Evolutionary conservation across 2,329 filamentous ascomycete genomes (phyloP), one percentile per base, ranked within the genome.

Genomic region (Geosmithia flava): DNA sequence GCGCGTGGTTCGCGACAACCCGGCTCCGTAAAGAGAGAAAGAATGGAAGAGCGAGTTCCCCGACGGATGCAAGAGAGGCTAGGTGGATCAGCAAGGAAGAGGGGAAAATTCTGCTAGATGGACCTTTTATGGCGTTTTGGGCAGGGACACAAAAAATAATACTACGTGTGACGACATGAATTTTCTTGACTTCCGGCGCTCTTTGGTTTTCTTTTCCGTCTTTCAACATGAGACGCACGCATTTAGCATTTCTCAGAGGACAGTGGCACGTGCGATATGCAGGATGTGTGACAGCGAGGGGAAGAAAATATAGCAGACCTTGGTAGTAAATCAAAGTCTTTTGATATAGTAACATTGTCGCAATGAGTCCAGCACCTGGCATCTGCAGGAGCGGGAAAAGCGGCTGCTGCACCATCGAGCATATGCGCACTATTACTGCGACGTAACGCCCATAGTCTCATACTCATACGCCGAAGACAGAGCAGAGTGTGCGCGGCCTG

Each of bases 1-100:
- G 61, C 81, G 86, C 51, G 83, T 95, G 19, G 93, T 98, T 49
- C 84, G 80, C 58, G 89, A 96, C 55, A 95, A 97, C 64, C 87
- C 86, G 15, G 83, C 86, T 45, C 83, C 84, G 47, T 88, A 58
- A 68, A 29, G 17, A 11, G 23, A 15, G 27, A 43, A 30, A 4
- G 16, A n/a, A n/a, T n/a, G n/a, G n/a, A n/a, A n/a, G n/a, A n/a
- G n/a, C n/a, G n/a, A n/a, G n/a, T n/a, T n/a, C n/a, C n/a, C n/a
- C 3, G 41, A 42, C 10, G 10, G 41, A 42, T 42, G 23, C 3
- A 16, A 11, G 11, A 7, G 44, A 37, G 27, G 15, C 27, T 46
- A 20, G 44, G 33, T 16, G 33, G 33, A 37, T 37, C 33, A 37
- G 15, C 13, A 16, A 37, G 33, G 15, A 37, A 11, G 33, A 37